phyloP scores from a whole-genome alignment of 352 stramenopile species.

The Globisporangium megalacanthum region DNA sequence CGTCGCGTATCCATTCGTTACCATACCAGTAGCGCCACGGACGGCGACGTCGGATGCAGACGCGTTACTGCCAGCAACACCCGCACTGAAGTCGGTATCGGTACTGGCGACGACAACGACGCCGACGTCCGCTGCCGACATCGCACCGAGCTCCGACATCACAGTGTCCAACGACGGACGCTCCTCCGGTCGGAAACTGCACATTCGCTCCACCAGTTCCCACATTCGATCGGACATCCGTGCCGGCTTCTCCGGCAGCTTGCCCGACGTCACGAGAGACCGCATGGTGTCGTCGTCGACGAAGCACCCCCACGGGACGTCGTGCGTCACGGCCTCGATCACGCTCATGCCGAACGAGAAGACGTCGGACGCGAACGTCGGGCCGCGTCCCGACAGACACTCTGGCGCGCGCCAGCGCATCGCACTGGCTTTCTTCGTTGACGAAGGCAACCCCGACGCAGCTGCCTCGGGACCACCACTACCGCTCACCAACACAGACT shows the following conservation, averaged over 20 bases:
- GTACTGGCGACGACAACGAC: too few relatives aligned
- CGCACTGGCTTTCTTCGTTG: background rate
- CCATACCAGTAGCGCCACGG: too few relatives aligned
- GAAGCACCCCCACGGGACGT: background rate
- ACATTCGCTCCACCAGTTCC: too few relatives aligned
- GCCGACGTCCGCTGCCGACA: too few relatives aligned
- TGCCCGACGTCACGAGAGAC: slow-evolving; percentile 10
- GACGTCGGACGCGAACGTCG: slow-evolving; percentile 1
- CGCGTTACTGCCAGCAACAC: too few relatives aligned
- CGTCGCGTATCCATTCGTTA: too few relatives aligned
- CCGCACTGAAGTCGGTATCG: too few relatives aligned
- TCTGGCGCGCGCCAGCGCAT: background rate
- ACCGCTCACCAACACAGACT: background rate
- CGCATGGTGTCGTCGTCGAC: slow-evolving; percentile 19
- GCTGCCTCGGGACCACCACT: too few relatives aligned
- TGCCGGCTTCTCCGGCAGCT: background rate
- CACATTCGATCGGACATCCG: background rate
- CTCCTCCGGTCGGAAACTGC: too few relatives aligned
- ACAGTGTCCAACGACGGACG: too few relatives aligned
- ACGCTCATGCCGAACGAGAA: slow-evolving; percentile 7
- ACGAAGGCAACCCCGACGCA: background rate
- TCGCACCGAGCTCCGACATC: too few relatives aligned
- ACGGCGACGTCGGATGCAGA: too few relatives aligned
- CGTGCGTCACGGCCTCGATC: slow-evolving; percentile 1
- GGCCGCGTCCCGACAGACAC: background rate